phyloP scores from a whole-genome alignment of 2,329 filamentous ascomycete species.

The Colletotrichum eremochloae region DNA sequence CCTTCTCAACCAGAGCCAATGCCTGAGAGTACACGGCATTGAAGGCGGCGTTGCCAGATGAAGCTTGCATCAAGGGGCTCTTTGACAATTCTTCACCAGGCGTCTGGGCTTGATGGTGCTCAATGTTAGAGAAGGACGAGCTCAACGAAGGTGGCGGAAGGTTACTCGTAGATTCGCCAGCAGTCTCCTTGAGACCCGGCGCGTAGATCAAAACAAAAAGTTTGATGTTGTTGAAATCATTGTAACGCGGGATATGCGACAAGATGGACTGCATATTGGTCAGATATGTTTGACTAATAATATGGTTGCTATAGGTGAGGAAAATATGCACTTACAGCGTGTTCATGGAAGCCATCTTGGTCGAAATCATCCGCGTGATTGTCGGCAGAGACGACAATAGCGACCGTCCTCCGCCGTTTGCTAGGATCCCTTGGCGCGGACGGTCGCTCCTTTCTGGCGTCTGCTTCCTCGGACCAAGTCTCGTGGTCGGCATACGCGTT shows the following conservation, averaged over 20 bases:
- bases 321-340: conserved; percentile 76
- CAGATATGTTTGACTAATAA: neutral
- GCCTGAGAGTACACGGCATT: conserved; percentile 86
- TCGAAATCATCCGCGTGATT: conserved; percentile 69
- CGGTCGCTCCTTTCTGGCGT: conserved; percentile 69
- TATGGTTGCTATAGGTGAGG: neutral
- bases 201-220: conserved; percentile 93
- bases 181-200: conserved; percentile 79
- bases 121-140: conserved; percentile 92
- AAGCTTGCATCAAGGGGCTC: conserved; percentile 64
- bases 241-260: conserved; percentile 85
- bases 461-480: conserved; percentile 92
- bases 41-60: conserved; percentile 73
- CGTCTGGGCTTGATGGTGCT: conserved; percentile 77
- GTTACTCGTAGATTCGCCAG: conserved; percentile 67
- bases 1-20: conserved; percentile 82
- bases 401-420: conserved; percentile 81
- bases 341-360: conserved; percentile 76
- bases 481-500: conserved; percentile 87
- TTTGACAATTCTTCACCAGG: conserved; percentile 73
- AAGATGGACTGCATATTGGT: conserved; percentile 76
- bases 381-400: conserved; percentile 88
- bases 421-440: conserved; percentile 51
- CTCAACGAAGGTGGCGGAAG: conserved; percentile 74
- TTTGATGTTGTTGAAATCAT: conserved; percentile 79